These are phyloP conservation scores for Cytospora schulzeri DNA, from an alignment of 2,329 filamentous ascomycete species.

Conservation along the genomic window DNA sequence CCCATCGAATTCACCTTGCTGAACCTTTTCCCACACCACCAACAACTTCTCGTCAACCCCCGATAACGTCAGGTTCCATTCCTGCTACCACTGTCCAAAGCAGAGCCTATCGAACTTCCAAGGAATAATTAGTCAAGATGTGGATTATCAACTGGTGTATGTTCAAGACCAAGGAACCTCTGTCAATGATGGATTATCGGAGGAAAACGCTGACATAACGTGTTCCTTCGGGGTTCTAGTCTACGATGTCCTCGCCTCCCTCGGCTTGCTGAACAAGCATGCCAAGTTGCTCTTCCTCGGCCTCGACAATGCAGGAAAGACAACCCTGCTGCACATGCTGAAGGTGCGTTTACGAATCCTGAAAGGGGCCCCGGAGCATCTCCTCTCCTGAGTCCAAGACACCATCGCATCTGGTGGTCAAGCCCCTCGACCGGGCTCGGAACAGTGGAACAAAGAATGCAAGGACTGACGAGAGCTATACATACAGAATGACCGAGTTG, in stretches of 20 bases:
- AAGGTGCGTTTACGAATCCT: constrained; percentile 64
- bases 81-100: not conserved
- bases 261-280: constrained; percentile 92
- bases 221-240: constrained; percentile 53
- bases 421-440: not conserved
- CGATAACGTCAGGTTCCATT: not conserved
- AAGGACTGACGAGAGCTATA: constrained; percentile 25
- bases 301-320: constrained; percentile 94
- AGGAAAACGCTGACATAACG: constrained; percentile 35
- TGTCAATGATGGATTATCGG: not conserved
- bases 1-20: constrained; percentile 14
- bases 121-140: constrained; percentile 57
- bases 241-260: constrained; percentile 84
- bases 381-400: not conserved
- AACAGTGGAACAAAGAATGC: not conserved
- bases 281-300: constrained; percentile 93
- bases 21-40: constrained; percentile 15
- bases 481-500: constrained; percentile 82
- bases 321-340: constrained; percentile 90
- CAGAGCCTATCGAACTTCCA: not conserved
- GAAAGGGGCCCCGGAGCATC: not conserved
- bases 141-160: constrained; percentile 97
- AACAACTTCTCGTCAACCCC: not conserved
- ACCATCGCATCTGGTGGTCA: not conserved
- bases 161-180: constrained; percentile 37